These are phyloP conservation scores for Cyberlindnera subsufficiens DNA, from an alignment of 805 yeast genomes.

Conservation along the genomic window DNA sequence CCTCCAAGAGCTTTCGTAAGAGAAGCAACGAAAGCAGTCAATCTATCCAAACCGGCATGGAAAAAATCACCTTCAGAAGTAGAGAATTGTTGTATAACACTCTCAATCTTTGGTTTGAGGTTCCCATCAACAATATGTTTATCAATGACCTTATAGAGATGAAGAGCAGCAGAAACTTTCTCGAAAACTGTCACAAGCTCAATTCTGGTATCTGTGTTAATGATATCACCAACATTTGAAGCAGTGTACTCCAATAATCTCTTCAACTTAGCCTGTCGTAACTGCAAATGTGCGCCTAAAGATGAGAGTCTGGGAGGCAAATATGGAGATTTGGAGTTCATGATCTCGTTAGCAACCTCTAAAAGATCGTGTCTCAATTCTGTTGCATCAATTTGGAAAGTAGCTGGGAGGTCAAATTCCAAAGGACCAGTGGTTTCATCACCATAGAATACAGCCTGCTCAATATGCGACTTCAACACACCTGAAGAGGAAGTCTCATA, in stretches of 20 bases:
- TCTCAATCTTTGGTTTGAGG: neutral
- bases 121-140: conserved; percentile 2
- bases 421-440: conserved; percentile 37
- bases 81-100: neutral
- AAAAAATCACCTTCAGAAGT: conserved; percentile 18
- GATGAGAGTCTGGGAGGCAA: conserved; percentile 49
- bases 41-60: conserved; percentile 17
- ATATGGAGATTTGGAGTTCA: conserved; percentile 49
- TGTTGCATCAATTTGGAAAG: conserved; percentile 35
- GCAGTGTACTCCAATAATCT: conserved; percentile 40
- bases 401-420: conserved; percentile 39
- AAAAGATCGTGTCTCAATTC: conserved; percentile 48
- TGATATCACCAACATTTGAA: conserved; percentile 35
- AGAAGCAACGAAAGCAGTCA: conserved; percentile 22
- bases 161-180: conserved; percentile 39
- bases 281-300: conserved; percentile 42
- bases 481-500: conserved; percentile 27
- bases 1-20: conserved; percentile 19
- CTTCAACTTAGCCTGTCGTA: conserved; percentile 40
- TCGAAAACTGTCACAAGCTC: conserved; percentile 34
- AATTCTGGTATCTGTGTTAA: conserved; percentile 32
- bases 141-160: conserved; percentile 7
- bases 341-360: conserved; percentile 48
- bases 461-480: conserved; percentile 60
- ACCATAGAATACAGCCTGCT: conserved; percentile 74